phyloP scores from a whole-genome alignment of 495 filamentous ascomycete species.

The Penicillium samsonianum region DNA sequence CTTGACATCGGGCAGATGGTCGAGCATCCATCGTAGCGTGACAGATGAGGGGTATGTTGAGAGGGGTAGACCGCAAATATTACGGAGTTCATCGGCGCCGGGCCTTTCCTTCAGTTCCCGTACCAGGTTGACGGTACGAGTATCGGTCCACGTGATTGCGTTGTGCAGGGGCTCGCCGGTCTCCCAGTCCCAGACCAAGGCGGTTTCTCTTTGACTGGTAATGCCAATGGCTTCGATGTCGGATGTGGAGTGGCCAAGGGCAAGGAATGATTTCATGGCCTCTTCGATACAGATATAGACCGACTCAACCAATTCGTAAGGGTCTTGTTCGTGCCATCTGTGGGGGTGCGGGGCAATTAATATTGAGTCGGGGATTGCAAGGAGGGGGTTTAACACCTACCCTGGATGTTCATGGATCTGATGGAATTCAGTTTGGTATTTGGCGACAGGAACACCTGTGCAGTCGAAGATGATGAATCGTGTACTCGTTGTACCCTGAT shows the following conservation, averaged over 20 bases:
- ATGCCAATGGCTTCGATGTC: constrained; percentile 87
- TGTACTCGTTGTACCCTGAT: constrained; percentile 91
- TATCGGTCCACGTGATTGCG: constrained; percentile 94
- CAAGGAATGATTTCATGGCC: constrained; percentile 71
- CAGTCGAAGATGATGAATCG: constrained; percentile 91
- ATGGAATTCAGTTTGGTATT: constrained; percentile 88
- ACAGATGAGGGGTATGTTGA: constrained; percentile 93
- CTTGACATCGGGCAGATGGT: constrained; percentile 69
- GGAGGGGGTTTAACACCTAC: constrained; percentile 54
- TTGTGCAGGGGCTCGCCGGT: constrained; percentile 87
- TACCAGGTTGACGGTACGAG: constrained; percentile 75
- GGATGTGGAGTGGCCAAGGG: constrained; percentile 65
- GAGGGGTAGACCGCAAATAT: constrained; percentile 83
- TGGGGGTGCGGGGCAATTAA: constrained; percentile 11
- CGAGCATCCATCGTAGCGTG: constrained; percentile 84
- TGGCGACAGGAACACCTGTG: constrained; percentile 74
- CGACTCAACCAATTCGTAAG: constrained; percentile 72
- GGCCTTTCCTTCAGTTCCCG: constrained; percentile 71
- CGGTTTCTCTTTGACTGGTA: constrained; percentile 94
- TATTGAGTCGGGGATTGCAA: constrained; percentile 6
- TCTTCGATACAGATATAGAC: constrained; percentile 84
- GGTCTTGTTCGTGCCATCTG: constrained; percentile 96
- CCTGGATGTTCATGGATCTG: constrained; percentile 88
- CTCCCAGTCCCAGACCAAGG: constrained; percentile 83
- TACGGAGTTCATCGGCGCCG: constrained; percentile 67